Base-by-base conservation (phyloP, 163 green algal genomes). In the Chloroidium sp. region DNA sequence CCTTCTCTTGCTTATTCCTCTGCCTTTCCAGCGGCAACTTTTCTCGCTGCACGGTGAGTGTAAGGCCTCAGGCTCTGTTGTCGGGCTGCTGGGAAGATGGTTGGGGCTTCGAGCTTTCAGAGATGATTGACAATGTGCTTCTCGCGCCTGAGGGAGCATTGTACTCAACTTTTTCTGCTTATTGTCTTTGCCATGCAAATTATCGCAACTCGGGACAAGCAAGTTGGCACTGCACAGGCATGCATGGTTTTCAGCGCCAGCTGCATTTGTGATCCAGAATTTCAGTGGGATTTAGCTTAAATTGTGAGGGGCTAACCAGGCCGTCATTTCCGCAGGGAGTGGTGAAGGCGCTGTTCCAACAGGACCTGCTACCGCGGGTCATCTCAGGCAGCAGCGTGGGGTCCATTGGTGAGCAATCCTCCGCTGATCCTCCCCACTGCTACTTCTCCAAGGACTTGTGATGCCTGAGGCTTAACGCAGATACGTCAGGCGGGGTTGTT, bases 271-370 rank as follows among this genome's bases (percentile, higher is more conserved):
- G 36, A 36, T 36, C 36, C 36, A 36, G 36, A 36, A 36, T 36
- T 36, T 36, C 36, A 36, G 36, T n/a, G 10, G 67, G 67, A 74
- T 8, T 8, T n/a, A 8, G 10, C 67, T 74, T 74, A 8, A 8
- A 74, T 74, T n/a, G 67, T n/a, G 67, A n/a, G 67, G 67, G n/a
- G 4, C 59, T 3, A 1, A 77, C n/a, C 1, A 62, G 72, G 12
- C 72, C 1, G 60, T 2, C n/a, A 74, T 13, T 74, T 13, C 74
- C 61, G 80, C 90, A 94, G 87, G 95, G 96, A 10, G 94, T 99
- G 14, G 91, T 96, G 36, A 95, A 97, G 84, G 93, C 95, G 68
- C 90, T 99, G 81, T 92, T 97, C 77, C 89, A 98, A 87, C 89
- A 94, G 76, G 78, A 84, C 2, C 87, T 98, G 84, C 92, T 99